These are phyloP conservation scores for Forsythia viridissima DNA, from an alignment of 257 asterid genomes.

Conservation along the genomic window DNA sequence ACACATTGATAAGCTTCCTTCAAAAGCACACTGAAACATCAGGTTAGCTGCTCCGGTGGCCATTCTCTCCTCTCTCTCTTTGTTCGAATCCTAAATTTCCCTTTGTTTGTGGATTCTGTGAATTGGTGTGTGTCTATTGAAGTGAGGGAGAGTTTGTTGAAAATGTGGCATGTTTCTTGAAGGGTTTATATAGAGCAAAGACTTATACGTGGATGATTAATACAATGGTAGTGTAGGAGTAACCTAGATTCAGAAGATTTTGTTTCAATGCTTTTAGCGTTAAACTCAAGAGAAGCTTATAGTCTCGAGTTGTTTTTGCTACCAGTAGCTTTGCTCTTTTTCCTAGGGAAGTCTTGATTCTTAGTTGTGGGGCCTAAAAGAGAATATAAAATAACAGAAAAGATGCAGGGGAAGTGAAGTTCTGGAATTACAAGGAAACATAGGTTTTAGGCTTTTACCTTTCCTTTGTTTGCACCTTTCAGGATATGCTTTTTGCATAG, in stretches of 20 bases:
- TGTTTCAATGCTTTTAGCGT: background rate
- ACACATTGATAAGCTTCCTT: constrained; percentile 35
- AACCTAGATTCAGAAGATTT: background rate
- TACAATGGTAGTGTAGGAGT: constrained; percentile 16
- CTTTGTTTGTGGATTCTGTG: background rate
- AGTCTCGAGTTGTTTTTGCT: background rate
- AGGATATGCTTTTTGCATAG: background rate
- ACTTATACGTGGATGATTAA: constrained; percentile 4
- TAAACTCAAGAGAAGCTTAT: background rate
- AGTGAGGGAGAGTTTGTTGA: constrained; percentile 7
- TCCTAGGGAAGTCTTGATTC: background rate
- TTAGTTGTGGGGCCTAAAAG: background rate
- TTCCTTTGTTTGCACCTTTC: background rate
- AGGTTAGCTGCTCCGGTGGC: constrained; percentile 34
- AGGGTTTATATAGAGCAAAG: constrained; percentile 27
- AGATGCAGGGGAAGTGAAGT: background rate
- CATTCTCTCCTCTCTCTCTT: constrained; percentile 28
- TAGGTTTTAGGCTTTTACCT: background rate
- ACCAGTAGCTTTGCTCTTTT: background rate
- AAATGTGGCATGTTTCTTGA: constrained; percentile 15
- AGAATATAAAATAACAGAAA: background rate
- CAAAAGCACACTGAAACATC: constrained; percentile 28
- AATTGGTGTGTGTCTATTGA: background rate
- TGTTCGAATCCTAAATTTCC: background rate
- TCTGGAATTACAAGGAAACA: background rate